Evolutionary conservation across 805 yeast species (phyloP).

Genomic region (Cyberlindnera maritima): DNA sequence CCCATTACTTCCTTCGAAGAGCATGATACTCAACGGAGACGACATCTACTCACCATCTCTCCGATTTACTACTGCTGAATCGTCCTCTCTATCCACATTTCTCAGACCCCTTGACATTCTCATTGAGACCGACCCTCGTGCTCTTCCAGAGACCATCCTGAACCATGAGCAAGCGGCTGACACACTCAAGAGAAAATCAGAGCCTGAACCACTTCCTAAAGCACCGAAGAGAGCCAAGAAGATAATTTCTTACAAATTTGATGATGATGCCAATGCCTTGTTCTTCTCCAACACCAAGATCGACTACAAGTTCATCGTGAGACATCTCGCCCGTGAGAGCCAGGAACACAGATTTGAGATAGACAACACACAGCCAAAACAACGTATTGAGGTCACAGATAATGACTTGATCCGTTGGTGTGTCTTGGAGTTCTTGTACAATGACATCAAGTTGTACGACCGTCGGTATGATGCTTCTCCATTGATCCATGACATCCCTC

Average conservation of each 20-base stretch:
- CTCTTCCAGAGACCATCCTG: background rate
- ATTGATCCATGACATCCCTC: slow-evolving; percentile 11
- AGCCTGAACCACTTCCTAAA: background rate
- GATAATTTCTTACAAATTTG: background rate
- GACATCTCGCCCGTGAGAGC: slow-evolving; percentile 14
- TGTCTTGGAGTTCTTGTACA: slow-evolving; percentile 17
- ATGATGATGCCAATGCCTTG: slow-evolving; percentile 1
- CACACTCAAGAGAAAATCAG: background rate
- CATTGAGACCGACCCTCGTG: too few species aligned
- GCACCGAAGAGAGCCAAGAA: background rate
- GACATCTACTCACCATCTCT: too few species aligned
- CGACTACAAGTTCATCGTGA: slow-evolving; percentile 14
- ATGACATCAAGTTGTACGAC: slow-evolving; percentile 18
- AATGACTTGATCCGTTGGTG: slow-evolving; percentile 16
- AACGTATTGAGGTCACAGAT: slow-evolving; percentile 8
- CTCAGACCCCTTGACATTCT: too few species aligned
- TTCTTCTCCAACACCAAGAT: slow-evolving; percentile 9
- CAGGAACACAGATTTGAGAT: background rate
- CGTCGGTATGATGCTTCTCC: slow-evolving; percentile 8
- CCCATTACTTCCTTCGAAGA: too few species aligned
- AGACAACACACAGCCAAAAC: slow-evolving; percentile 1
- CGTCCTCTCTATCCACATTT: too few species aligned
- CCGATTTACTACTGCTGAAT: too few species aligned
- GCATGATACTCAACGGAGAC: too few species aligned
- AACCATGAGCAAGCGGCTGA: background rate